A percentile compares a stretch with the other conserved stretches of the same genome.
Evolutionary conservation across 805 yeast genomes (phyloP).

Genomic region (Candida taoyuanica): DNA sequence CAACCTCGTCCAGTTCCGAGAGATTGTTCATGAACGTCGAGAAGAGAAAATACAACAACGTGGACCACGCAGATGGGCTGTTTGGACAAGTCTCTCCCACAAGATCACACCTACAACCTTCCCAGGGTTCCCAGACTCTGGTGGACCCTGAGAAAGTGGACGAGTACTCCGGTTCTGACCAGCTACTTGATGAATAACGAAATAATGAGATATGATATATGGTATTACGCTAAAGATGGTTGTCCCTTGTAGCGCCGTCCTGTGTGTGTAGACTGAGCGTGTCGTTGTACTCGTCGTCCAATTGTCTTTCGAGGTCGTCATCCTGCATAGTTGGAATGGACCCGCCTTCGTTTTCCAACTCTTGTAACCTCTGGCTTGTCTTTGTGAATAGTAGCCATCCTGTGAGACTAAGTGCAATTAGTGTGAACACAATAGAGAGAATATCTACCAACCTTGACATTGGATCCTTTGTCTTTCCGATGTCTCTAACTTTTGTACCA

Average conservation of each 20-base stretch:
- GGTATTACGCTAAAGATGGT: too few species aligned
- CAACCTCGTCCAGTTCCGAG: slow-evolving; percentile 14
- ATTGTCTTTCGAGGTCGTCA: slow-evolving; percentile 18
- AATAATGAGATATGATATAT: too few species aligned
- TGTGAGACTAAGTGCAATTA: slow-evolving; percentile 48
- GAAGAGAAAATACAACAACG: slow-evolving; percentile 13
- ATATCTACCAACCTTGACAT: slow-evolving; percentile 56
- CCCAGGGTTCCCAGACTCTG: background rate
- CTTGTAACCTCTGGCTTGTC: slow-evolving; percentile 34
- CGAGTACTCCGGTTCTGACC: slow-evolving; percentile 13
- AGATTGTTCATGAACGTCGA: slow-evolving; percentile 12
- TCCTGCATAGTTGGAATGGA: slow-evolving; percentile 4
- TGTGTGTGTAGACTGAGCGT: slow-evolving; percentile 13
- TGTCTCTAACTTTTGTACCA: slow-evolving; percentile 66
- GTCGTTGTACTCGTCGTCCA: slow-evolving; percentile 12
- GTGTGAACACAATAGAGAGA: slow-evolving; percentile 54
- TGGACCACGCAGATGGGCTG: slow-evolving; percentile 23
- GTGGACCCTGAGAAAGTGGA: slow-evolving; percentile 21
- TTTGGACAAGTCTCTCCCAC: slow-evolving; percentile 8
- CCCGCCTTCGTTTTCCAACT: slow-evolving; percentile 25
- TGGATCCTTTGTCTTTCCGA: slow-evolving; percentile 55
- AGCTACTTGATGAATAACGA: too few species aligned
- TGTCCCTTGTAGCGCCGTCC: slow-evolving; percentile 4
- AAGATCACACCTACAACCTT: background rate
- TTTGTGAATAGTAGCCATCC: slow-evolving; percentile 64